Evolutionary conservation across 768 basidiomycete genomes (phyloP).

Genomic region (Pleurotus sapidus): DNA sequence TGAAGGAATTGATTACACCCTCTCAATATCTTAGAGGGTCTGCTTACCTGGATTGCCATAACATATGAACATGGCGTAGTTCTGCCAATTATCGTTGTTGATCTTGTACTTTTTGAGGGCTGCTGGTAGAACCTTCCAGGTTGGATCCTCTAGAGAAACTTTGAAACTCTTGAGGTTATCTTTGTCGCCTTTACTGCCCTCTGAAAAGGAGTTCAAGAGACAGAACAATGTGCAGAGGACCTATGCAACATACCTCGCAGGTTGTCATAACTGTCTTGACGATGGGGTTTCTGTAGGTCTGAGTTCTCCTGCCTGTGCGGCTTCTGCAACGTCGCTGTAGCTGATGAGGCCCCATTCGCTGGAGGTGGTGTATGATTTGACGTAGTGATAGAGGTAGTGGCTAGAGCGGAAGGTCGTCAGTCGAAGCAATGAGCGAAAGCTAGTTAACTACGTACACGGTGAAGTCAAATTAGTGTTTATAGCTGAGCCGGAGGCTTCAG

Average conservation of each 20-base stretch:
- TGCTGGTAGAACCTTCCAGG: conserved; percentile 97
- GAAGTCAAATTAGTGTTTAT: neutral
- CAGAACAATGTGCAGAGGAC: too few relatives aligned
- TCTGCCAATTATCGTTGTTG: conserved; percentile 97
- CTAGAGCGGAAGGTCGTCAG: conserved; percentile 14
- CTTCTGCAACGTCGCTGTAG: conserved; percentile 35
- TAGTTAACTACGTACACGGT: neutral
- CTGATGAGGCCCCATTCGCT: conserved; percentile 29
- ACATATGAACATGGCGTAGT: conserved; percentile 99
- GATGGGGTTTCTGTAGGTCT: conserved; percentile 21
- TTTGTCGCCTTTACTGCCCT: neutral
- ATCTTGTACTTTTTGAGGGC: conserved; percentile 99
- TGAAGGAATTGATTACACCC: neutral
- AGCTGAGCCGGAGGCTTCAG: neutral
- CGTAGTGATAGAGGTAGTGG: conserved; percentile 27
- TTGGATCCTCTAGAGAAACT: conserved; percentile 96
- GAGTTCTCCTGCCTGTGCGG: conserved; percentile 61
- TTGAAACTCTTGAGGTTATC: conserved; percentile 89
- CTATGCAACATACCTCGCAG: neutral
- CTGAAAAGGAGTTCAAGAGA: neutral
- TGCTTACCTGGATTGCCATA: conserved; percentile 85
- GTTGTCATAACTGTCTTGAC: conserved; percentile 4
- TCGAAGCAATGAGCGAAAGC: neutral
- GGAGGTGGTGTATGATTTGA: conserved; percentile 27
- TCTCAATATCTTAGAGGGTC: neutral